These are phyloP conservation scores for Dianthus caryophyllus DNA, from an alignment of 148 eudicot genomes.

Conservation along the genomic window DNA sequence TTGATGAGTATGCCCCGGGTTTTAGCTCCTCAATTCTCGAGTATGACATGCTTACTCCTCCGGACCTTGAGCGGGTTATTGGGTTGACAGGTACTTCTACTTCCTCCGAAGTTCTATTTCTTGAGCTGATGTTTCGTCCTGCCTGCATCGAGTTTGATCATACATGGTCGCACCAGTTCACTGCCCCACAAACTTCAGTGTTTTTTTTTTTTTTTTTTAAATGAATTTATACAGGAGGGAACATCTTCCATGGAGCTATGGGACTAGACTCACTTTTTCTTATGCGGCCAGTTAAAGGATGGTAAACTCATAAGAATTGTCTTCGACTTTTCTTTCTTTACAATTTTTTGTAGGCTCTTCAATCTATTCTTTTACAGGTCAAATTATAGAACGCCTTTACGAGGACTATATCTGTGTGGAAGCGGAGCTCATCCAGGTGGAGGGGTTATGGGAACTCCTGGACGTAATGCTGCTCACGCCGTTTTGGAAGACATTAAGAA, in stretches of 20 bases:
- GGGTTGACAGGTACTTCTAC: constrained; percentile 70
- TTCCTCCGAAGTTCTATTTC: neutral
- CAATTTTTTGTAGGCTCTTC: neutral
- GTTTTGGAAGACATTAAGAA: constrained; percentile 58
- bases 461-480: constrained; percentile 82
- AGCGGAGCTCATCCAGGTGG: constrained; percentile 98
- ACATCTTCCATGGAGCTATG: constrained; percentile 98
- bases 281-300: constrained; percentile 94
- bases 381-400: constrained; percentile 69
- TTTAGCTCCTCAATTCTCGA: constrained; percentile 88
- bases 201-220: constrained; percentile 7
- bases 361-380: constrained; percentile 45
- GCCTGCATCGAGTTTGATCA: neutral
- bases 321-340: neutral
- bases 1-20: constrained; percentile 93
- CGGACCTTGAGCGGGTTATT: constrained; percentile 84
- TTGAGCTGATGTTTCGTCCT: neutral
- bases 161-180: neutral
- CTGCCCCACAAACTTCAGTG: neutral
- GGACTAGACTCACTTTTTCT: constrained; percentile 86
- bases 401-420: constrained; percentile 86
- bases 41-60: constrained; percentile 98
- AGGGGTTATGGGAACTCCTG: constrained; percentile 97
- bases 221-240: constrained; percentile 92
- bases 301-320: constrained; percentile 40